phyloP scores from a whole-genome alignment of 345 rosid genomes.

The Balakata baccata region DNA sequence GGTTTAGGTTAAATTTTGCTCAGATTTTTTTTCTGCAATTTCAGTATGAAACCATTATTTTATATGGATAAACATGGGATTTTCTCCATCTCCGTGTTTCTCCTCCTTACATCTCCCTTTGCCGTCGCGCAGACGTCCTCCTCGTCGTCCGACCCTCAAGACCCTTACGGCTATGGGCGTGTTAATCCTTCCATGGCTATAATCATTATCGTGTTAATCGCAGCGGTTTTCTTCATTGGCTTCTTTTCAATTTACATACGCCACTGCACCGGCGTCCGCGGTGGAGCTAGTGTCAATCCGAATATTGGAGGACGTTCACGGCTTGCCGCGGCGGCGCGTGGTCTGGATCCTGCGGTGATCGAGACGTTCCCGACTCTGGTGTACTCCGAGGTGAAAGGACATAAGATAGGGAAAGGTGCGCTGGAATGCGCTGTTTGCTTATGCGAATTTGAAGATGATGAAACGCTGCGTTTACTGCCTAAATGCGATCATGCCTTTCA shows the following conservation, averaged over 20 bases:
- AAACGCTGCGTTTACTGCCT: conserved; percentile 89
- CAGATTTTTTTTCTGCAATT: no score
- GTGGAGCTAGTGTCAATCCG: conserved; percentile 18
- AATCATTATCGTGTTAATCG: conserved; percentile 61
- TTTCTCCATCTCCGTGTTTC: conserved; percentile 1
- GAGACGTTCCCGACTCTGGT: conserved; percentile 70
- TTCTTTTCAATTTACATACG: conserved; percentile 91
- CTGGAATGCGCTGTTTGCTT: conserved; percentile 96
- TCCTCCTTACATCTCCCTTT: conserved; percentile 6
- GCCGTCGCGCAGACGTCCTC: neutral
- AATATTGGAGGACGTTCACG: conserved; percentile 25
- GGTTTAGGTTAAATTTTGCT: no score
- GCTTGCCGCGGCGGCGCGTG: conserved; percentile 42
- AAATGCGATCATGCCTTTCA: conserved; percentile 94
- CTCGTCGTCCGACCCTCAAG: neutral
- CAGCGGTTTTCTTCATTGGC: conserved; percentile 78
- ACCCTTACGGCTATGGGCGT: conserved; percentile 28
- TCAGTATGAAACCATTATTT: no score
- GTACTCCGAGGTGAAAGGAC: conserved; percentile 75
- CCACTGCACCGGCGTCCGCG: conserved; percentile 37
- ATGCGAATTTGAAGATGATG: conserved; percentile 82
- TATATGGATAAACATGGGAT: neutral
- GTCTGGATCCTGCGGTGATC: conserved; percentile 52
- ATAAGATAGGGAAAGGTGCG: conserved; percentile 75
- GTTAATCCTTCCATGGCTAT: conserved; percentile 81